Conservation (phyloP, 352 stramenopile species). For the Thalassiosira hispida region DNA sequence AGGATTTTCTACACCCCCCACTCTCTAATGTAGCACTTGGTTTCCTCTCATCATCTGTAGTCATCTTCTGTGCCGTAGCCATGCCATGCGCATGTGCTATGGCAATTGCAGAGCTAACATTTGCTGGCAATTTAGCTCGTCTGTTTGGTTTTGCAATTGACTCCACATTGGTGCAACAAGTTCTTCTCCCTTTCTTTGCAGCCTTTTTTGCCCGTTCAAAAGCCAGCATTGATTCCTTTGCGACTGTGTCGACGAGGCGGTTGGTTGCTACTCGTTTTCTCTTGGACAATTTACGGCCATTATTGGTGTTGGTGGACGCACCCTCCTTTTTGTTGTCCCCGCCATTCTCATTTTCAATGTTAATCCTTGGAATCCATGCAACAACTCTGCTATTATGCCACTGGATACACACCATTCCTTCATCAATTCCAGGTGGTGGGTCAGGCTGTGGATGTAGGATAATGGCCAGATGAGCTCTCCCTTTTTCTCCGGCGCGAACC, state of each 20-base stretch:
- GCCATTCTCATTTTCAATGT: not conserved
- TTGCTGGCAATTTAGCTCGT: not conserved
- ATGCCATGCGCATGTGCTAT: not conserved
- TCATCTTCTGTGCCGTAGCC: not conserved
- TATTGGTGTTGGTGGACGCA: not conserved
- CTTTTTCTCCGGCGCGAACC: not conserved
- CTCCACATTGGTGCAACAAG: slow-evolving; percentile 6
- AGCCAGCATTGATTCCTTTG: not conserved
- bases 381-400: not conserved
- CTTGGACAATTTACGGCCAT: not conserved
- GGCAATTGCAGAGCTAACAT: not conserved
- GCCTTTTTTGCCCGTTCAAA: not conserved
- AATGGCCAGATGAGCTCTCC: not conserved
- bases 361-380: not conserved
- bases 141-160: not conserved
- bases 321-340: not conserved
- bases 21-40: not conserved
- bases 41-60: not conserved
- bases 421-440: not conserved
- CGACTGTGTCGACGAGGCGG: not conserved
- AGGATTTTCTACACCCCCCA: too few relatives aligned
- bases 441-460: slow-evolving; percentile 1
- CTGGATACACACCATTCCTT: slow-evolving; percentile 1
- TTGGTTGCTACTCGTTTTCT: slow-evolving; percentile 7
- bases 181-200: not conserved